Evolutionary conservation across 176 grass and related monocot genomes (phyloP), one percentile per base, ranked within the genome.

Genomic region (Bolboschoenus planiculmis): DNA sequence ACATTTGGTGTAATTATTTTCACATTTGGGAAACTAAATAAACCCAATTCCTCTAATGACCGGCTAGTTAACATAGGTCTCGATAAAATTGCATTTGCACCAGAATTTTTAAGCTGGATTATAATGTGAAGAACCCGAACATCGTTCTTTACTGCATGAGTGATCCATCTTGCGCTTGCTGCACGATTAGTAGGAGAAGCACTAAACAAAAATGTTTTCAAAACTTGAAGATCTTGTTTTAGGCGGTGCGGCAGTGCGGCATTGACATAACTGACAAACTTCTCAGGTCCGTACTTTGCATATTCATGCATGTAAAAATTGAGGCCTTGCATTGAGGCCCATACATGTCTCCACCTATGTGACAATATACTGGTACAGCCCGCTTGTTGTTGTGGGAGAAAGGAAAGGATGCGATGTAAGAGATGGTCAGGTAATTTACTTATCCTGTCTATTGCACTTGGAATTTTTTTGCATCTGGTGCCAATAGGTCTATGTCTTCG

Each of bases 161-260:
- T 29, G 57, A 81, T 64, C 79, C 79, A 81, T 63, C 79, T 59
- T 29, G 79, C 10, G 1, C 57, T 81, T 81, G 36, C 40, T 39
- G 79, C 35, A 44, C 43, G 79, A 64, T 81, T 47, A 62, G 36
- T 62, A 29, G 56, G 56, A 29, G 79, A 81, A 64, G 55, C 57
- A 46, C 57, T 43, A 35, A 81, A 44, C 40, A 81, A 63, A 33
- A 81, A 81, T 4, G 79, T 81, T 81, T 64, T 48, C n/a, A 81
- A 59, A 64, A 44, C 26, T 48, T 81, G 57, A 81, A 81, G 59
- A 64, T 81, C 79, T 64, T 81, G 36, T 63, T 81, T 81, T 44
- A 31, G 39, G 10, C 37, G 23, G 36, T 64, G 64, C 4, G 56
- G 79, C 56, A 81, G n/a, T 44, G 79, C 55, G 5, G 57, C 56